phyloP scores from a whole-genome alignment of 352 stramenopile species.

The Ophiocytium majus region DNA sequence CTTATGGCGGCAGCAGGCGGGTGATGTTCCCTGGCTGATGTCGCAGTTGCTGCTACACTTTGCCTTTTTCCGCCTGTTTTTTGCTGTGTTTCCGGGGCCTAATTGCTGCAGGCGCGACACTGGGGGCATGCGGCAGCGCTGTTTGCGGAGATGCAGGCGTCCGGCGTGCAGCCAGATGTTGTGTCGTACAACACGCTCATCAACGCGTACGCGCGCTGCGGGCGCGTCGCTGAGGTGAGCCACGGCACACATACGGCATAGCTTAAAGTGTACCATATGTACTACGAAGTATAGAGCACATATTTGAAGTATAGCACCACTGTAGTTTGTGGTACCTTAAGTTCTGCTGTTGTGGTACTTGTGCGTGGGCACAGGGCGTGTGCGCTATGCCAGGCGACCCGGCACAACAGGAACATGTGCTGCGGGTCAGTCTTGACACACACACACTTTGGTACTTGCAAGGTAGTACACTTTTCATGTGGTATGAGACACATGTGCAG shows the following conservation, averaged over 20 bases:
- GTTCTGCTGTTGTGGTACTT: too few relatives aligned
- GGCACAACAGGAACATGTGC: too few relatives aligned
- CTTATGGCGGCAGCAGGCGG: too few relatives aligned
- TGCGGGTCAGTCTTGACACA: not conserved
- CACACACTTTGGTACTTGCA: not conserved
- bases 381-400: too few relatives aligned
- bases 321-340: too few relatives aligned
- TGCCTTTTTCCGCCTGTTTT: too few relatives aligned
- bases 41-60: too few relatives aligned
- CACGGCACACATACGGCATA: not conserved
- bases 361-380: too few relatives aligned
- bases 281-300: too few relatives aligned
- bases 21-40: too few relatives aligned
- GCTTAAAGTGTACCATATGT: not conserved
- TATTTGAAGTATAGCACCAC: too few relatives aligned
- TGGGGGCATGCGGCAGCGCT: not conserved
- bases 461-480: not conserved
- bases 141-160: slow-evolving; percentile 29
- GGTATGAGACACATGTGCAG: not conserved
- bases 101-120: slow-evolving; percentile 3
- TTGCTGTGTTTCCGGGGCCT: too few relatives aligned
- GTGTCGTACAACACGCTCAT: slow-evolving; percentile 45
- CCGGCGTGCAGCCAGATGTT: slow-evolving; percentile 22
- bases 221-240: slow-evolving; percentile 31
- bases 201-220: slow-evolving; percentile 30